phyloP scores from a whole-genome alignment of 2,329 filamentous ascomycete genomes.

The Anisogramma anomala region DNA sequence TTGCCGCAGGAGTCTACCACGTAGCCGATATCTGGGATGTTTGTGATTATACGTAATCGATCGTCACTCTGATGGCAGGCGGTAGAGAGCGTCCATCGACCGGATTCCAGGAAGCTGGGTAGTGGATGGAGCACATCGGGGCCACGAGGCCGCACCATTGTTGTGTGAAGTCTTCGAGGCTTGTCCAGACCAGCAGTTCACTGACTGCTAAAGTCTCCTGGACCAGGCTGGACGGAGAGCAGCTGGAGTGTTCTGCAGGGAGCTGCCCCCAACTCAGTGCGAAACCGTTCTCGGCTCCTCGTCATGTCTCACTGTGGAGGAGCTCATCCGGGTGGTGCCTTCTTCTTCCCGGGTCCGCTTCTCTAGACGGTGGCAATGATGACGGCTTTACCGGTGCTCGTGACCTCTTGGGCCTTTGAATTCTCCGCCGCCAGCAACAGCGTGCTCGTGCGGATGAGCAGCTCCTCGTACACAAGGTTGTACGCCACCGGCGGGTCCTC shows the following conservation, averaged over 20 bases:
- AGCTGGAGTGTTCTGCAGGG: not conserved
- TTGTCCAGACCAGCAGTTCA: conserved; percentile 7
- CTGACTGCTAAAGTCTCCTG: conserved; percentile 3
- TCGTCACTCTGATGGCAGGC: not conserved
- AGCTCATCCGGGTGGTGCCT: not conserved
- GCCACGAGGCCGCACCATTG: conserved; percentile 12
- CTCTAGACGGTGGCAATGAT: conserved; percentile 41
- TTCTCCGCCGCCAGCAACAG: conserved; percentile 56
- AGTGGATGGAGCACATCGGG: not conserved
- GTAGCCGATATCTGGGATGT: conserved; percentile 11
- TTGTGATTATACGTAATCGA: conserved; percentile 10
- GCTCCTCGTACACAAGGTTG: conserved; percentile 58
- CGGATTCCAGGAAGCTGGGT: not conserved
- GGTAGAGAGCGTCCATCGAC: not conserved
- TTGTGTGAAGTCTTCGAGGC: conserved; percentile 14
- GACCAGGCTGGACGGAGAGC: conserved; percentile 1
- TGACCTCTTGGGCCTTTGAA: conserved; percentile 47
- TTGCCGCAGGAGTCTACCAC: conserved; percentile 10
- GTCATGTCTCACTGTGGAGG: not conserved
- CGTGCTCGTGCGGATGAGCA: conserved; percentile 52
- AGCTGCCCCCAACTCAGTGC: conserved; percentile 14
- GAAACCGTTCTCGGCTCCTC: not conserved
- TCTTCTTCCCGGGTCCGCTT: conserved; percentile 10
- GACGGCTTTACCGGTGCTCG: conserved; percentile 53
- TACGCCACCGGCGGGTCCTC: conserved; percentile 61